Evolutionary conservation across 345 rosid genomes (phyloP).

Genomic region (Gossypium herbaceum): DNA sequence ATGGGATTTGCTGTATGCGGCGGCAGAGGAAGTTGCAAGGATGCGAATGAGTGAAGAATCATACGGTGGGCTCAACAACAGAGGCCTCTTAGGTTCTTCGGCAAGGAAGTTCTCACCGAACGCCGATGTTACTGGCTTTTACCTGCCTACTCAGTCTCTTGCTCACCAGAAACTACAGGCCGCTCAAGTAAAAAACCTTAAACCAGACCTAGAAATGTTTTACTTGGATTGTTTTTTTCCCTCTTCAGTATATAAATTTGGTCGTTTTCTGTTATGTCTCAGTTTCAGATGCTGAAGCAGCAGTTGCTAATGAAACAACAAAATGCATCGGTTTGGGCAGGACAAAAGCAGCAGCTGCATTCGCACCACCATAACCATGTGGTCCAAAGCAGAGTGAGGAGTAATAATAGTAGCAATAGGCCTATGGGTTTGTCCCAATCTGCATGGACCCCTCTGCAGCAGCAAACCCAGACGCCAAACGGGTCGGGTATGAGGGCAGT

Average conservation of each 20-base stretch:
- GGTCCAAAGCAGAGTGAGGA: conserved; percentile 23
- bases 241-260: not conserved
- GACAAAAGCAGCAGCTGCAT: conserved; percentile 13
- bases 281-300: conserved; percentile 61
- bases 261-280: not conserved
- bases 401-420: conserved; percentile 11
- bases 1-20: conserved; percentile 54
- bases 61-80: conserved; percentile 16
- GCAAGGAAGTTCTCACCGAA: conserved; percentile 23
- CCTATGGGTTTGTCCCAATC: conserved; percentile 40
- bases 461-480: conserved; percentile 21
- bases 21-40: conserved; percentile 53
- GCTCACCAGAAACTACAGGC: conserved; percentile 54
- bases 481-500: conserved; percentile 59
- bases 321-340: conserved; percentile 26
- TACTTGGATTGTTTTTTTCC: not conserved
- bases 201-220: too few species aligned
- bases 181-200: conserved; percentile 35
- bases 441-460: conserved; percentile 60
- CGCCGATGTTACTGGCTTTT: conserved; percentile 21
- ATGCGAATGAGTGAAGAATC: conserved; percentile 29
- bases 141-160: conserved; percentile 31
- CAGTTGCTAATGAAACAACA: conserved; percentile 46
- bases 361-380: conserved; percentile 16
- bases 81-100: conserved; percentile 31